These are phyloP conservation scores for Yamagishiella unicocca DNA, from an alignment of 139 green algal genomes.

Conservation along the genomic window DNA sequence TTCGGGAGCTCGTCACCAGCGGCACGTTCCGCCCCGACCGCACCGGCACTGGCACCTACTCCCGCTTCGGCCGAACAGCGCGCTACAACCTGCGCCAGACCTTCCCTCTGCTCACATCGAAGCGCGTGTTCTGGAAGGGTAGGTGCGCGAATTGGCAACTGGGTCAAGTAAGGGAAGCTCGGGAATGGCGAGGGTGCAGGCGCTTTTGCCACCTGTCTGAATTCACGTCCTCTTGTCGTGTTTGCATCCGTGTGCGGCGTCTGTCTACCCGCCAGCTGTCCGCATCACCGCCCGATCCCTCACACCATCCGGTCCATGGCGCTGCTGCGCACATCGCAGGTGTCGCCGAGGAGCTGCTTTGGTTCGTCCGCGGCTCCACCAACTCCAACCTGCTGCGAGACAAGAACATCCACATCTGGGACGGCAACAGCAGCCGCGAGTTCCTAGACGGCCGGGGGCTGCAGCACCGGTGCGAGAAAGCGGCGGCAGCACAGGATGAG, in stretches of 20 bases:
- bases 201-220: too few relatives aligned
- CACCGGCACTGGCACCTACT: constrained; percentile 96
- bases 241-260: too few relatives aligned
- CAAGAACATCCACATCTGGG: constrained; percentile 95
- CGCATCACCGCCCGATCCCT: too few relatives aligned
- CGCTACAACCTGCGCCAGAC: constrained; percentile 95
- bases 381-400: constrained; percentile 87
- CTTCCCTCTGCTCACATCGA: constrained; percentile 98
- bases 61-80: constrained; percentile 91
- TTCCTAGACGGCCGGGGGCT: constrained; percentile 40
- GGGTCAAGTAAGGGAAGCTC: too few relatives aligned
- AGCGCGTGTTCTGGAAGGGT: constrained; percentile 97
- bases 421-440: constrained; percentile 89
- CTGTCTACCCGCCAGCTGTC: too few relatives aligned
- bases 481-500: background rate
- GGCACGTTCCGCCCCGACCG: constrained; percentile 88
- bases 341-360: constrained; percentile 99
- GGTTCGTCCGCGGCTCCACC: constrained; percentile 95
- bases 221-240: too few relatives aligned
- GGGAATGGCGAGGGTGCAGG: too few relatives aligned
- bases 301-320: background rate
- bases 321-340: constrained; percentile 62
- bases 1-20: constrained; percentile 86
- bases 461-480: background rate
- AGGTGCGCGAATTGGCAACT: too few relatives aligned